These are phyloP conservation scores for Racocetra persica DNA, from an alignment of 371 early-diverging fungal species.

Conservation along the genomic window DNA sequence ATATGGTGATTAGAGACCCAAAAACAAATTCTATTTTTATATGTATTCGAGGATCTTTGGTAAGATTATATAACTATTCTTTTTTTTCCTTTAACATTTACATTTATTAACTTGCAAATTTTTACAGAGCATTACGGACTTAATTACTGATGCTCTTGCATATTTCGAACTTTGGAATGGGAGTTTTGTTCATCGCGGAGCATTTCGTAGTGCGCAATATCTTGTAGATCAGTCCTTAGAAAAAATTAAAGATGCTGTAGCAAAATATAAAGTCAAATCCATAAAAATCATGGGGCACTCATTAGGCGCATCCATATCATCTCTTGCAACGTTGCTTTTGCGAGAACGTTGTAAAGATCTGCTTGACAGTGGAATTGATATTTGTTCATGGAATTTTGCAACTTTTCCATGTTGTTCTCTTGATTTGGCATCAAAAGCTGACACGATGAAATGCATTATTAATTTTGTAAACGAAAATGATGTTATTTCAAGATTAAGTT, in stretches of 20 bases:
- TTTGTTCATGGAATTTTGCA: slow-evolving; percentile 64
- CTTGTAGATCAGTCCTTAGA: slow-evolving; percentile 71
- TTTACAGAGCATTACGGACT: slow-evolving; percentile 76
- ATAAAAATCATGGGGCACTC: slow-evolving; percentile 85
- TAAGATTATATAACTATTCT: slow-evolving; percentile 44
- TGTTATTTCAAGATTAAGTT: slow-evolving; percentile 76
- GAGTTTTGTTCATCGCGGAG: slow-evolving; percentile 85
- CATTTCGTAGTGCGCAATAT: slow-evolving; percentile 78
- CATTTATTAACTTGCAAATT: slow-evolving; percentile 13
- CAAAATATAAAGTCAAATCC: slow-evolving; percentile 54
- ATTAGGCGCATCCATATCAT: slow-evolving; percentile 82
- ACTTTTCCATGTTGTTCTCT: slow-evolving; percentile 74
- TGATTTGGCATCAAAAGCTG: slow-evolving; percentile 62
- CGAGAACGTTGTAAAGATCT: slow-evolving; percentile 44
- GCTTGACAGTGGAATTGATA: slow-evolving; percentile 48
- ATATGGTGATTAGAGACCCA: slow-evolving; percentile 79
- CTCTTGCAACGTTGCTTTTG: slow-evolving; percentile 81
- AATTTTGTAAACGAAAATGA: slow-evolving; percentile 82
- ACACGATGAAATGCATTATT: slow-evolving; percentile 70
- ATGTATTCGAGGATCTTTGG: slow-evolving; percentile 86
- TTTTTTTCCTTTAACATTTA: background rate
- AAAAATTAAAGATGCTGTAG: slow-evolving; percentile 50
- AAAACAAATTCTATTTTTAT: slow-evolving; percentile 75
- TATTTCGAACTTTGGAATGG: slow-evolving; percentile 90
- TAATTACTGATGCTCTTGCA: slow-evolving; percentile 85